Base-by-base conservation (phyloP, 2,329 filamentous ascomycete genomes). In the Aschersonia sp. region DNA sequence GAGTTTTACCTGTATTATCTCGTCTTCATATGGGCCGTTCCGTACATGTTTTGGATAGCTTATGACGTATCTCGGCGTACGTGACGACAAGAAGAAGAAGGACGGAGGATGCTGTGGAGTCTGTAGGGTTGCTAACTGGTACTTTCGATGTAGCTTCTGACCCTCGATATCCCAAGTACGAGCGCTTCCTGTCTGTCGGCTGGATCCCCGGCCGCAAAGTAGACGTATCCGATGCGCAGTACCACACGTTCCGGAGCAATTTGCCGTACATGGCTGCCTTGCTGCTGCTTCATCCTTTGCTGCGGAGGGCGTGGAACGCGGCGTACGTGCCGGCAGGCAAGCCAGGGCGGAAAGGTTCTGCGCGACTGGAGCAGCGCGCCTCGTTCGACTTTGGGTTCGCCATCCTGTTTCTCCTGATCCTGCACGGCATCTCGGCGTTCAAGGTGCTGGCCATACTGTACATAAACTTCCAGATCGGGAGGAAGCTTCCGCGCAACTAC, bases 141-240 rank as follows among this genome's bases (percentile, higher is more conserved):
- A 5, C 9, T 41, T n/a, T n/a, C 40, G 10, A 12, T 2, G 30
- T 41, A 94, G 88, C 83, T 50, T 81, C 80, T 37, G 84, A 95
- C 61, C 85, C 87, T 5, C 81, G 84, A 54, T 98, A 92, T 61
- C 62, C 73, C 49, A 84, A 82, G 55, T 95, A 82, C 60, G 74
- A 83, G 51, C 69, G 71, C 50, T 70, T 82, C 40, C 75, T 98
- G 12, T 81, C 79, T 2, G 73, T 80, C 7, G 94, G 92, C 55
- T 98, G 92, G 92, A 84, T 98, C 49, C 84, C 84, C 6, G 90
- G 90, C 30, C 84, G 90, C 50, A 87, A 87, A 73, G 87, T 97
- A 52, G 92, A 98, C 66, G 81, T 88, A 52, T 92, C 88, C 40
- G 92, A 98, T 66, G 65, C 76, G 32, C 92, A 98, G 64, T 98